Base-by-base conservation (phyloP, 495 filamentous ascomycete genomes). In the Penicillium argentinense region DNA sequence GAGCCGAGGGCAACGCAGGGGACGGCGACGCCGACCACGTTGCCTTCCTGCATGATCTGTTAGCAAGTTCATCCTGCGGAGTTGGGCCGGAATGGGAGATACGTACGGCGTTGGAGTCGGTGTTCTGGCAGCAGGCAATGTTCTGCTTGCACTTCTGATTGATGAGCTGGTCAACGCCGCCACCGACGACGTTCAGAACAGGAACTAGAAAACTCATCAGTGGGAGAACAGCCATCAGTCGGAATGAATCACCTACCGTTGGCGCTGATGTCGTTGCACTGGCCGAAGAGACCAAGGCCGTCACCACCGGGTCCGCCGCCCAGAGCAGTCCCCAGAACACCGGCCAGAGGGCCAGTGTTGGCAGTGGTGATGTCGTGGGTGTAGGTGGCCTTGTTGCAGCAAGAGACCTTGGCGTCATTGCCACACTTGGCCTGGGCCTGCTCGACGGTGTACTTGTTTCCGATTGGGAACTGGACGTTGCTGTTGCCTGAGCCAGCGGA, bases 101-200 rank as follows among this genome's bases (percentile, higher is more conserved):
- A 57, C 61, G 30, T 59, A 67, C 61, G 26, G 69, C 62, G 21
- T 58, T 29, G 28, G 53, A 47, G 19, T 51, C 49, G 41, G 51
- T 55, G 46, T 61, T 62, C 61, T 76, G 68, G 64, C 73, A 76
- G 64, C 73, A 76, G 45, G 71, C 73, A 62, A 68, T 61, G 47
- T 64, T 67, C 59, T 73, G 69, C 59, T 73, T 72, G 69, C 73
- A 76, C 57, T 74, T 69, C 49, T 52, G 60, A 42, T 69, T 49
- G 22, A 74, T 50, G 19, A 73, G 47, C 47, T 70, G 60, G 16
- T 55, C 32, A 9, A 74, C 14, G 43, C 65, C 67, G 41, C 67
- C 57, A 14, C 69, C 64, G 17, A 54, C 54, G 27, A 58, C 12
- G 24, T 47, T 44, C 24, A 49, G 25, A 12, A 53, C 54, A 13